Conservation (phyloP, 345 rosid species). For the Citropsis articulata region DNA sequence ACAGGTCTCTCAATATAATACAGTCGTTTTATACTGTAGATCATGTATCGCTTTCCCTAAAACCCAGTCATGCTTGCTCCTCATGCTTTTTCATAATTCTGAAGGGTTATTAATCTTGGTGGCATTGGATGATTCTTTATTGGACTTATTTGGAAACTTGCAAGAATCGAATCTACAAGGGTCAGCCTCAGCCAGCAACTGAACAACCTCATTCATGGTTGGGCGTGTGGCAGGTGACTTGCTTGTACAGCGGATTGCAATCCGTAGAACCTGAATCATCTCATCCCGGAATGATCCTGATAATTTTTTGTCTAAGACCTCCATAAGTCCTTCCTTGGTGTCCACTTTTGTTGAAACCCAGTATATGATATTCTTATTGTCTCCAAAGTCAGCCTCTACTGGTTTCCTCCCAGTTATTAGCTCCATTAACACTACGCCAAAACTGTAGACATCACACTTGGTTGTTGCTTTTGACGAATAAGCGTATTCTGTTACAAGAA, state of each 20-base stretch:
- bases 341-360: slow-evolving; percentile 78
- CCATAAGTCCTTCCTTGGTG: slow-evolving; percentile 67
- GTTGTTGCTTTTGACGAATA: slow-evolving; percentile 80
- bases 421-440: slow-evolving; percentile 88
- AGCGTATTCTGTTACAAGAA: slow-evolving; percentile 65
- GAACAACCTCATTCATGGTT: slow-evolving; percentile 88
- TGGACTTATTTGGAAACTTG: slow-evolving; percentile 50
- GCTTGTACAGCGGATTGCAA: slow-evolving; percentile 77
- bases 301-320: slow-evolving; percentile 62
- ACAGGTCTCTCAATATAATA: slow-evolving; percentile 22
- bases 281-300: slow-evolving; percentile 63
- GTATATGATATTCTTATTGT: slow-evolving; percentile 72
- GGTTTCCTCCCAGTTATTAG: slow-evolving; percentile 83
- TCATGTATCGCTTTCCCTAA: slow-evolving; percentile 14
- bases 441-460: slow-evolving; percentile 93
- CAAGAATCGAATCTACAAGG: slow-evolving; percentile 47
- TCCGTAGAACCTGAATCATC: slow-evolving; percentile 65
- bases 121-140: slow-evolving; percentile 37
- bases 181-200: slow-evolving; percentile 59
- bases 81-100: slow-evolving; percentile 23
- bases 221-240: slow-evolving; percentile 64
- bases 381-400: slow-evolving; percentile 72
- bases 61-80: slow-evolving; percentile 11
- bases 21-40: slow-evolving; percentile 6
- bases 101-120: slow-evolving; percentile 36